These are phyloP conservation scores for Blakeslea trispora DNA, from an alignment of 371 early-diverging fungal species.

Conservation along the genomic window DNA sequence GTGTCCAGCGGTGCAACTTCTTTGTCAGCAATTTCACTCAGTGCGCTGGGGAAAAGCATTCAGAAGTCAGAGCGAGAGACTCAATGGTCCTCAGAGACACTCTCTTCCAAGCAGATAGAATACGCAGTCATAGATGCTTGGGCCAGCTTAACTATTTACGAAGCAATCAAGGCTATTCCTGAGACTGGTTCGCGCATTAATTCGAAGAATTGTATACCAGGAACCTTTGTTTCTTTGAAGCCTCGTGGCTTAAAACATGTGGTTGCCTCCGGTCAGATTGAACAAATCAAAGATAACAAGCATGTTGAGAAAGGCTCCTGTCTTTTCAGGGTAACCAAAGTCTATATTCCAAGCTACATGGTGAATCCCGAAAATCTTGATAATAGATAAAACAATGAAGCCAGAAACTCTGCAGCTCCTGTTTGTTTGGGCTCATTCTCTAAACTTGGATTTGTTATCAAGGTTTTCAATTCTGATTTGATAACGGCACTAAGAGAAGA, in stretches of 20 bases:
- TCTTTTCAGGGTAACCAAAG: background rate
- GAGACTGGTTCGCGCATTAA: background rate
- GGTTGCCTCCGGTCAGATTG: background rate
- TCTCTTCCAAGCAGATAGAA: no score
- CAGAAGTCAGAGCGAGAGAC: no score
- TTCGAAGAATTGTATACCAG: background rate
- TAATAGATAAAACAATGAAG: no score
- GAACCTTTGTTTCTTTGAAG: slow-evolving; percentile 5
- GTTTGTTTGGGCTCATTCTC: background rate
- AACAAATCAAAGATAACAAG: background rate
- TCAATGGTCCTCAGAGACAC: no score
- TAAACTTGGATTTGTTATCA: background rate
- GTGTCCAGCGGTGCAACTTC: no score
- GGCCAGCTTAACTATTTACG: slow-evolving; percentile 2
- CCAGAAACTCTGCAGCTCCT: background rate
- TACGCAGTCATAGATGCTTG: no score
- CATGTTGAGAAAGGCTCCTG: no score
- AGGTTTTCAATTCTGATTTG: no score
- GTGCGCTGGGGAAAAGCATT: background rate
- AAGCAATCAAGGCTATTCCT: background rate
- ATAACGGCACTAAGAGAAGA: no score
- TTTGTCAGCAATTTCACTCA: no score
- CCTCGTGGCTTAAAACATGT: background rate
- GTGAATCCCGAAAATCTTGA: background rate
- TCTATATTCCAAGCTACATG: background rate